A percentile compares a stretch with the other conserved stretches of the same genome.
Conservation (phyloP, 148 eudicot species). For the Amaranthus palmeri region DNA sequence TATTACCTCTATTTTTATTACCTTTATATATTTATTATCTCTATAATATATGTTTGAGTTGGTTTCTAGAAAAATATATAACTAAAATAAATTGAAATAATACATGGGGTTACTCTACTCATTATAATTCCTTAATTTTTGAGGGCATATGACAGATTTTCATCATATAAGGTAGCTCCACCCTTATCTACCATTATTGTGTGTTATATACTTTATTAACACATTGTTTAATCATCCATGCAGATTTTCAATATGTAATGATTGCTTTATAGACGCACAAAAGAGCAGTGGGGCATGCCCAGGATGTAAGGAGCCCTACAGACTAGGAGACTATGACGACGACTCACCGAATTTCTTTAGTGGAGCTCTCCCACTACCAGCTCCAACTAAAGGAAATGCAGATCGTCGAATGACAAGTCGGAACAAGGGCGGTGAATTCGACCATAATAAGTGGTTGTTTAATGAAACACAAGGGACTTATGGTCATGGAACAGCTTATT, state of each 20-base stretch:
- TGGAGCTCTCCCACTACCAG: slow-evolving; percentile 61
- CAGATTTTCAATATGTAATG: slow-evolving; percentile 77
- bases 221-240: not conserved
- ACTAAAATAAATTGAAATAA: too few relatives aligned
- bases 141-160: too few relatives aligned
- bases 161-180: too few relatives aligned
- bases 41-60: too few relatives aligned
- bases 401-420: slow-evolving; percentile 41
- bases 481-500: slow-evolving; percentile 77
- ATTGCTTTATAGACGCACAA: slow-evolving; percentile 72
- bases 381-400: slow-evolving; percentile 32
- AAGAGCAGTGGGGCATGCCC: slow-evolving; percentile 70
- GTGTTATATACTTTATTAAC: not conserved
- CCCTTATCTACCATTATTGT: too few relatives aligned
- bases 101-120: too few relatives aligned
- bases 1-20: too few relatives aligned
- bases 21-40: too few relatives aligned
- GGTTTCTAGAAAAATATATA: too few relatives aligned
- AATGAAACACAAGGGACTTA: slow-evolving; percentile 73
- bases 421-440: slow-evolving; percentile 65
- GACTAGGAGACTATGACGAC: slow-evolving; percentile 44
- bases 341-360: slow-evolving; percentile 37
- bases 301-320: slow-evolving; percentile 82
- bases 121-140: too few relatives aligned
- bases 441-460: slow-evolving; percentile 80